Evolutionary conservation across 1,139 yeast genomes (phyloP).

Genomic region (Geotrichum reessii): DNA sequence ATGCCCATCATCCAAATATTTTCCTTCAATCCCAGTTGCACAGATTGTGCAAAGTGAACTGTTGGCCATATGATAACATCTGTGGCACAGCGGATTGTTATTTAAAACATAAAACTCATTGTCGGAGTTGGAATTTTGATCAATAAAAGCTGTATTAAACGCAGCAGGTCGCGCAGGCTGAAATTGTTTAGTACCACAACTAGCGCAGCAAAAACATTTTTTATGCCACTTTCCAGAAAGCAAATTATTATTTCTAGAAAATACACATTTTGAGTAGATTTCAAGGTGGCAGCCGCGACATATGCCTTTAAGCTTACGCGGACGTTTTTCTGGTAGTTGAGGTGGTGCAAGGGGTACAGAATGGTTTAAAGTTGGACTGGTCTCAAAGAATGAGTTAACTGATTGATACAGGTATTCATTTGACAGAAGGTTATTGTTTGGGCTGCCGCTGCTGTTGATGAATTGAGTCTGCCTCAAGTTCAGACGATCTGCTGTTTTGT

Average conservation of each 20-base stretch:
- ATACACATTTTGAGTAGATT: slow-evolving; percentile 52
- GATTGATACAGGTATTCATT: no score
- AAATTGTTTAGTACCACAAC: slow-evolving; percentile 43
- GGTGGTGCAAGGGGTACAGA: background rate
- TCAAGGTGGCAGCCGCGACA: slow-evolving; percentile 46
- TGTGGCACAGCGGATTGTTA: slow-evolving; percentile 75
- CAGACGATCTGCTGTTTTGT: no score
- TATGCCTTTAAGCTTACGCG: slow-evolving; percentile 13
- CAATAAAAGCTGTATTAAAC: slow-evolving; percentile 37
- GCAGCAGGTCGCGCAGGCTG: slow-evolving; percentile 35
- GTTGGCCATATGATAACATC: slow-evolving; percentile 73
- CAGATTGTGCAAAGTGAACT: slow-evolving; percentile 71
- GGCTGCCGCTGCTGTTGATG: no score
- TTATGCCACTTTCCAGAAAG: slow-evolving; percentile 94
- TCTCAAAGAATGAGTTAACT: no score
- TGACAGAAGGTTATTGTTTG: no score
- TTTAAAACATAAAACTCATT: slow-evolving; percentile 64
- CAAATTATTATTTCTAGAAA: slow-evolving; percentile 50
- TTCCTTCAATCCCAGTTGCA: slow-evolving; percentile 76
- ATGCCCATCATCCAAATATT: slow-evolving; percentile 41
- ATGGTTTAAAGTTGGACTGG: no score
- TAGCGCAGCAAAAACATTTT: slow-evolving; percentile 66
- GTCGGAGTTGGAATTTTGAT: background rate
- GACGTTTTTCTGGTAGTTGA: background rate
- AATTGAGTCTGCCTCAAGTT: no score